Base-by-base conservation (phyloP, 305 asterid genomes). In the Lippia alba region DNA sequence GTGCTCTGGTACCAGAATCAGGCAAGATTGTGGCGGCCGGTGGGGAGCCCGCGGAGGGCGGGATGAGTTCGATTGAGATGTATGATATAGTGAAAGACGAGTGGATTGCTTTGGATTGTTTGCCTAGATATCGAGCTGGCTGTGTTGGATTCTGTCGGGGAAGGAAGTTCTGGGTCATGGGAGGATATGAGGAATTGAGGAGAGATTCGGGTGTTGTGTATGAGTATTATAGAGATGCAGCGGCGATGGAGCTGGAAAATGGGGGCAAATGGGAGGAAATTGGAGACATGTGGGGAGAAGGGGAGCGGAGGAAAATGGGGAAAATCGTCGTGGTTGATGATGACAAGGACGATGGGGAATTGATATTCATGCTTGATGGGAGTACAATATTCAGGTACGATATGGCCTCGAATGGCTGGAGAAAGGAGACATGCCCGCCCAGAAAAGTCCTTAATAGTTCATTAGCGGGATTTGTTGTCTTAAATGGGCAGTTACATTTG, bases 201-300 rank as follows among this genome's bases (percentile, higher is more conserved):
- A 91, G 94, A 0, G 80, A 91, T 7, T 89, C 92, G 0, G 92
- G 97, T 11, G 95, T 91, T 0, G 95, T 94, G 79, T 97, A 94
- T 79, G 93, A 86, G 46, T 88, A 88, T 83, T 91, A 91, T 39
- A 88, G 81, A 80, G 93, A 89, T 82, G 94, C 88, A n/a, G 88
- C 85, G 71, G 97, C 80, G 76, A 89, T 94, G 97, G 91, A 86
- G 82, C 76, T 91, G 83, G 76, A 78, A 55, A 88, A 81, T 72
- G 91, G 88, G 54, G 89, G 96, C 33, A 85, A 79, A 70, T 91
- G 99, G 97, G 85, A 85, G 83, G 96, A 89, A 84, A 78, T 91
- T 77, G 97, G 97, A 46, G 93, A 89, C 76, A 94, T 94, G 97
- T 94, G 97, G 99, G 90, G 83, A 65, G 96, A 89, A 79, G 96